Evolutionary conservation across 129 eudicot genomes (phyloP).

Genomic region (Arctium minus): DNA sequence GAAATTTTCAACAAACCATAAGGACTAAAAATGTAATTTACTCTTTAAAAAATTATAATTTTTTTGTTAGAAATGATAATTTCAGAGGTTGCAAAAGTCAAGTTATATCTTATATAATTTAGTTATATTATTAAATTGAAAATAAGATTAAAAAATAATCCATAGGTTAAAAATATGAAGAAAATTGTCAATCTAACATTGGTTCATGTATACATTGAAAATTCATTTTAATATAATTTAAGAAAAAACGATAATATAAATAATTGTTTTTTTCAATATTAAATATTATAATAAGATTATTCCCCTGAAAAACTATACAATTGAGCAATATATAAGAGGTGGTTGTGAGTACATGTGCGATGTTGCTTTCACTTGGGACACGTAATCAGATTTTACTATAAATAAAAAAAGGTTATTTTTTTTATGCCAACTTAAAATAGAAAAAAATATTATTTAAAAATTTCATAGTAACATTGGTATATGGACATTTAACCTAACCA

Average conservation of each 20-base stretch:
- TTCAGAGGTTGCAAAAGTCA: background rate
- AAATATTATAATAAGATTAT: background rate
- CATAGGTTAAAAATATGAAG: background rate
- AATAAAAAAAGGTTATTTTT: background rate
- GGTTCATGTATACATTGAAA: background rate
- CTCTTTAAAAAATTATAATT: no score
- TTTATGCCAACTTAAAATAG: background rate
- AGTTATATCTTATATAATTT: background rate
- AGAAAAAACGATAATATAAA: background rate
- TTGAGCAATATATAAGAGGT: background rate
- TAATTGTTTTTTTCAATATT: background rate
- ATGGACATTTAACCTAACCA: background rate
- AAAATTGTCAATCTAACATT: background rate
- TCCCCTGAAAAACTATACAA: background rate
- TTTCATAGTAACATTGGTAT: background rate
- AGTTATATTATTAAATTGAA: background rate
- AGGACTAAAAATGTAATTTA: no score
- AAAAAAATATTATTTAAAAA: no score
- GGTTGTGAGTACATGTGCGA: background rate
- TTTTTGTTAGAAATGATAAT: background rate
- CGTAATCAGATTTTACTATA: background rate
- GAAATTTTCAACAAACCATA: no score
- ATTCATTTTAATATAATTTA: background rate
- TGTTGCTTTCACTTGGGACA: background rate
- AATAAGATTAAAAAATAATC: background rate